Evolutionary conservation across 371 early-diverging fungal genomes (phyloP).

Genomic region (Gilbertella persicaria): DNA sequence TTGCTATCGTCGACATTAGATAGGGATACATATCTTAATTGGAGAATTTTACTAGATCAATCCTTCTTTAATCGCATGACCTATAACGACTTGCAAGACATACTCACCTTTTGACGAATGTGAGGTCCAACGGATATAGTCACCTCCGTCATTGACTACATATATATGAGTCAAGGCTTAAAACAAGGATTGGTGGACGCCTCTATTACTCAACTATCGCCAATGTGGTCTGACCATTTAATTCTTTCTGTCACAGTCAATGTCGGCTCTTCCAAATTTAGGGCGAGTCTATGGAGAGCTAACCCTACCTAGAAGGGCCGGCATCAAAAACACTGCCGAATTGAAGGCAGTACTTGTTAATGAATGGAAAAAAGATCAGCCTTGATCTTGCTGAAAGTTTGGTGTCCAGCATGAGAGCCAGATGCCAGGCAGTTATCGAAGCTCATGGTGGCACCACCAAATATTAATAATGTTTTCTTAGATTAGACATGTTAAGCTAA

Average conservation of each 20-base stretch:
- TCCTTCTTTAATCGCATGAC: background rate
- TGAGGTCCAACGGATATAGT: background rate
- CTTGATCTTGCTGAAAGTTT: background rate
- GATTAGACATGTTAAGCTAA: too few species aligned
- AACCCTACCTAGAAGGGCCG: constrained; percentile 1
- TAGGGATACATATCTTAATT: background rate
- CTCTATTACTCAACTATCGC: background rate
- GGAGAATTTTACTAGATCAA: background rate
- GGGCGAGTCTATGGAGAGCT: constrained; percentile 9
- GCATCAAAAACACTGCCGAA: background rate
- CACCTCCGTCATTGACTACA: constrained; percentile 1
- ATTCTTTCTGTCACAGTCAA: background rate
- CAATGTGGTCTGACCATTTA: constrained; percentile 2
- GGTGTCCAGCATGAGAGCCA: background rate
- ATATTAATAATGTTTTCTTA: too few species aligned
- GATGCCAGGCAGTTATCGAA: constrained; percentile 5
- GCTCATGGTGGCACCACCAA: too few species aligned
- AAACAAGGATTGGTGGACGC: background rate
- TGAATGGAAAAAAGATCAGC: background rate
- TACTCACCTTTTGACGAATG: background rate
- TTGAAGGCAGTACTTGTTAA: background rate
- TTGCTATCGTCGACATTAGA: background rate
- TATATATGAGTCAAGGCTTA: background rate
- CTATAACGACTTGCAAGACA: background rate
- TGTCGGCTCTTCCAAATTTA: background rate